Evolutionary conservation across 768 basidiomycete genomes (phyloP).

Genomic region (Crucibulum laeve): DNA sequence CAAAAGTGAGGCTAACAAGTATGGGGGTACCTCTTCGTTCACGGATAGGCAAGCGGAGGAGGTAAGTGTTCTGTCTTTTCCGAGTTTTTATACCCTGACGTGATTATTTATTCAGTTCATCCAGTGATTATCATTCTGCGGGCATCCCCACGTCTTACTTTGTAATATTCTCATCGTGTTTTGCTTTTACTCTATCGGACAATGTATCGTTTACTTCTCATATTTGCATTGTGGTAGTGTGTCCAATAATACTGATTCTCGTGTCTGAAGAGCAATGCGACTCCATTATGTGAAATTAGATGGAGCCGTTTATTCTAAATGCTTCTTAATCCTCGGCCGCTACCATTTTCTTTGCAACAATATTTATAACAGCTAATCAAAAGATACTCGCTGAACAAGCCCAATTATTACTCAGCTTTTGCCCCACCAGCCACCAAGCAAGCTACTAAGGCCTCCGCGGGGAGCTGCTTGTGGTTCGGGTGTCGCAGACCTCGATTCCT

Average conservation of each 20-base stretch:
- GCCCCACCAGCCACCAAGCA: slow-evolving; percentile 87
- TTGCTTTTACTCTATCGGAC: too few relatives aligned
- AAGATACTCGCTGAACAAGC: slow-evolving; percentile 1
- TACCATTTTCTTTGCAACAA: too few relatives aligned
- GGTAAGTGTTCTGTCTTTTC: slow-evolving; percentile 33
- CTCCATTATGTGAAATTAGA: too few relatives aligned
- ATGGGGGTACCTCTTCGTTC: slow-evolving; percentile 54
- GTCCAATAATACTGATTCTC: too few relatives aligned
- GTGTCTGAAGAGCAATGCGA: too few relatives aligned
- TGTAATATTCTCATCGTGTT: too few relatives aligned
- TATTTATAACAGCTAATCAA: not conserved
- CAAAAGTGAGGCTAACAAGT: slow-evolving; percentile 52
- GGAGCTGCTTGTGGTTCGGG: slow-evolving; percentile 42
- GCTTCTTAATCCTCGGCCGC: too few relatives aligned
- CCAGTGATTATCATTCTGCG: too few relatives aligned
- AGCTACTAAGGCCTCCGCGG: slow-evolving; percentile 54
- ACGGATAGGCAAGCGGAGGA: slow-evolving; percentile 49
- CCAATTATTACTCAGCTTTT: slow-evolving; percentile 25
- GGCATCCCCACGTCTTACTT: too few relatives aligned
- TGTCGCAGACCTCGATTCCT: slow-evolving; percentile 45
- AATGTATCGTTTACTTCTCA: too few relatives aligned
- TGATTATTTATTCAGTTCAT: not conserved
- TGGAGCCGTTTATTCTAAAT: too few relatives aligned
- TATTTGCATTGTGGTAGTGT: too few relatives aligned
- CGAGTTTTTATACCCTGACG: not conserved